These are phyloP conservation scores for Eucalyptus grandis DNA, from an alignment of 345 rosid species.

Conservation along the genomic window DNA sequence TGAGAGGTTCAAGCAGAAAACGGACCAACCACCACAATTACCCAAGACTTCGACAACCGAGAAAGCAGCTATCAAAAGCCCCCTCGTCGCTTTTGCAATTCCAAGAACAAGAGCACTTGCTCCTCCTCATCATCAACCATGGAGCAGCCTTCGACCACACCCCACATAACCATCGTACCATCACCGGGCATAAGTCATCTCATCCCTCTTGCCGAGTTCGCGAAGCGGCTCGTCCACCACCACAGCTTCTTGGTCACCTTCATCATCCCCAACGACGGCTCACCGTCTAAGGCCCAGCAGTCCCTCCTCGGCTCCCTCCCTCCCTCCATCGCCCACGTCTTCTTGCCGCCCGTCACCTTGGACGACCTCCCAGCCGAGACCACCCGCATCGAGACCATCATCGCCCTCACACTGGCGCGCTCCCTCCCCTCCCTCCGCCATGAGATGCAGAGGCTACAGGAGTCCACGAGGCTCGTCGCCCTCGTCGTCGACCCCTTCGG, in stretches of 20 bases:
- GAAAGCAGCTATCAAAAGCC: not conserved
- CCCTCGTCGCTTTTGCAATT: not conserved
- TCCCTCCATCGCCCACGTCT: conserved; percentile 18
- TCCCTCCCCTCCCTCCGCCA: conserved; percentile 19
- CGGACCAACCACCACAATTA: not conserved
- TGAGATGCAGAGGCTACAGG: conserved; percentile 4
- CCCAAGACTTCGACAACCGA: not conserved
- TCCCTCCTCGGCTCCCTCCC: conserved; percentile 38
- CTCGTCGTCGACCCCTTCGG: conserved; percentile 49
- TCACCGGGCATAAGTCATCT: conserved; percentile 84
- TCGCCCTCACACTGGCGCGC: conserved; percentile 34
- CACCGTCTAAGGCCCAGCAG: conserved; percentile 33
- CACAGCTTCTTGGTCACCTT: conserved; percentile 35
- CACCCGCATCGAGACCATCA: conserved; percentile 19
- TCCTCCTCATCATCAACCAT: not conserved
- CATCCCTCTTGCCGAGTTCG: conserved; percentile 57
- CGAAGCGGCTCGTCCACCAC: conserved; percentile 30
- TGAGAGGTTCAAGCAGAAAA: not conserved
- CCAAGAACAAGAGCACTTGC: not conserved
- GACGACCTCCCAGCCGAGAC: conserved; percentile 17
- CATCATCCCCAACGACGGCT: conserved; percentile 28
- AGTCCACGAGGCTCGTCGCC: conserved; percentile 9
- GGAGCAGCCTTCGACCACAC: conserved; percentile 12
- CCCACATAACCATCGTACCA: conserved; percentile 40
- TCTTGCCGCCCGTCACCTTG: conserved; percentile 38